Evolutionary conservation across 352 stramenopile genomes (phyloP).

Genomic region (Globisporangium cederbergense): DNA sequence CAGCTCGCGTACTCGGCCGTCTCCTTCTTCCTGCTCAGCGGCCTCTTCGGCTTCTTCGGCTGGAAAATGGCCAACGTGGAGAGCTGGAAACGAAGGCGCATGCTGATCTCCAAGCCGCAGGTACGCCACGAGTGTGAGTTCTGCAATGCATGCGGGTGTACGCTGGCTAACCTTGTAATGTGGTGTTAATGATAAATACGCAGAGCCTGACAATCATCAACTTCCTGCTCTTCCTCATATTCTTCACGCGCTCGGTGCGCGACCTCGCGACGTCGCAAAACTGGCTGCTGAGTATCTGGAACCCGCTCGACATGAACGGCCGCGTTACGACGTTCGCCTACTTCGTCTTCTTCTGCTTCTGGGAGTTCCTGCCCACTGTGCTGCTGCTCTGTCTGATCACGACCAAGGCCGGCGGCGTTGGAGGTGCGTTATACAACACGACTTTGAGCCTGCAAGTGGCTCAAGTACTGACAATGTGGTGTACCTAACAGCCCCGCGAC

Average conservation of each 20-base stretch:
- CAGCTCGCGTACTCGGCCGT: conserved; percentile 82
- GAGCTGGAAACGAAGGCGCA: conserved; percentile 66
- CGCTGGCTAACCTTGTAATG: conserved; percentile 1
- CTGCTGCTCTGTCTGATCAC: conserved; percentile 78
- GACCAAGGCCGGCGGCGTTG: conserved; percentile 76
- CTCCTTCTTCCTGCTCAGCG: conserved; percentile 76
- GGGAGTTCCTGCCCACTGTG: conserved; percentile 82
- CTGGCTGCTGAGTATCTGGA: conserved; percentile 84
- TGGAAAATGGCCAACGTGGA: conserved; percentile 85
- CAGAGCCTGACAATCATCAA: conserved; percentile 82
- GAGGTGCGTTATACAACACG: conserved; percentile 32
- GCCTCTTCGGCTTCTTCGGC: conserved; percentile 82
- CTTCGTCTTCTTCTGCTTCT: conserved; percentile 87
- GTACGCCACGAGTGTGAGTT: conserved; percentile 23
- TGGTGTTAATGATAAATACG: background rate
- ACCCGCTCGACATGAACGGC: conserved; percentile 83
- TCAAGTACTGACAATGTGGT: background rate
- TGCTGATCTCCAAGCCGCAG: conserved; percentile 72
- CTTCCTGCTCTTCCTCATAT: conserved; percentile 75
- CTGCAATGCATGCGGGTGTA: background rate
- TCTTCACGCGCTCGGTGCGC: conserved; percentile 71
- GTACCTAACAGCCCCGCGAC: conserved; percentile 47
- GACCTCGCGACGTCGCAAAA: conserved; percentile 82
- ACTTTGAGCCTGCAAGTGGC: background rate
- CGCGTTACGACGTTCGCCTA: conserved; percentile 73